Conservation (phyloP, 23 red algal genomes). For the Gracilaria gracilis region DNA sequence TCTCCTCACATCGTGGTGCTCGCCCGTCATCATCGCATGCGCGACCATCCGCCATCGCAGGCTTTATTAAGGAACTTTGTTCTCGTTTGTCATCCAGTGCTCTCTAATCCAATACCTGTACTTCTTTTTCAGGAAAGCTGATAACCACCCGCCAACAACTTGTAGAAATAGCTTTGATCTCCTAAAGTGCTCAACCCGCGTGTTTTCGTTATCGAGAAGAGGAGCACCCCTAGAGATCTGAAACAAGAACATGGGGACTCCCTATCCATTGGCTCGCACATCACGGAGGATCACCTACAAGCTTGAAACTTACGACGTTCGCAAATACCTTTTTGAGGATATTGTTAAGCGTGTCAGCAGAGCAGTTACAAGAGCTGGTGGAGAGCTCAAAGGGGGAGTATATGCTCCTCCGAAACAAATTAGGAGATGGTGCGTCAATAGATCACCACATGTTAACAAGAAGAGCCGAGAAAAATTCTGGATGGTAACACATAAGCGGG, state of each 20-base stretch:
- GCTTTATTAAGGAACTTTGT: too few species aligned
- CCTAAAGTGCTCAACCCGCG: too few species aligned
- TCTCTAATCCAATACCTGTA: too few species aligned
- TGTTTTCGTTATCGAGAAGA: not conserved
- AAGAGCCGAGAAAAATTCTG: constrained; percentile 85
- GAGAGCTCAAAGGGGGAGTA: constrained; percentile 45
- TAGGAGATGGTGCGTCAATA: constrained; percentile 71
- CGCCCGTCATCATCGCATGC: too few species aligned
- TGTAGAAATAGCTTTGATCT: too few species aligned
- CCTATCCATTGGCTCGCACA: constrained; percentile 40
- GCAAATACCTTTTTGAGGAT: constrained; percentile 66
- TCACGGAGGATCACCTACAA: constrained; percentile 68
- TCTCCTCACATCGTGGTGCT: too few species aligned
- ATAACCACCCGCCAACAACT: too few species aligned
- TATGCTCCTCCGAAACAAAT: constrained; percentile 62
- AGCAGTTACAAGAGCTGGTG: constrained; percentile 69
- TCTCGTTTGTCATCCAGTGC: too few species aligned
- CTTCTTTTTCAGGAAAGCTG: too few species aligned
- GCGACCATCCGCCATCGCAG: too few species aligned
- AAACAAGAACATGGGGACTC: constrained; percentile 8
- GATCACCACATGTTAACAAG: constrained; percentile 87
- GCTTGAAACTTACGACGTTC: constrained; percentile 74
- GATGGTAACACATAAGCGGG: constrained; percentile 57
- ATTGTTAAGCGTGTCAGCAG: constrained; percentile 36
- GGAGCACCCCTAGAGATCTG: not conserved